These are phyloP conservation scores for Colletotrichum phormii DNA, from an alignment of 2,329 filamentous ascomycete species.

Conservation along the genomic window DNA sequence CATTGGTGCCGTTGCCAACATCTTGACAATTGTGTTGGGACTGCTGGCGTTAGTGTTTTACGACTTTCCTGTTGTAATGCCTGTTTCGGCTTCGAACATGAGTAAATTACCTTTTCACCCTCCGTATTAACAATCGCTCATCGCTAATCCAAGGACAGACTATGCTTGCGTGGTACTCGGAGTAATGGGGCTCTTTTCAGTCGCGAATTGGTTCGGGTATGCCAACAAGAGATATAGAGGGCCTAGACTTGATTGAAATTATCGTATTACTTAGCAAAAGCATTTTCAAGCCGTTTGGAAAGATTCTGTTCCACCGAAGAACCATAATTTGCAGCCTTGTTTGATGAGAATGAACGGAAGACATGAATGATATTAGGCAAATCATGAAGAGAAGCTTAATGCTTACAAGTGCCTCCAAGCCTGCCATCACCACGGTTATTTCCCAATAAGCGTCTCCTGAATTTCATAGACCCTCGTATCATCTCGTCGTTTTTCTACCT, in stretches of 20 bases:
- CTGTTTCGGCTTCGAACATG: constrained; percentile 19
- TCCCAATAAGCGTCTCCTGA: too few relatives aligned
- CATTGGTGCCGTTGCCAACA: not conserved
- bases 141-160: not conserved
- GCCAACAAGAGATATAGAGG: constrained; percentile 11
- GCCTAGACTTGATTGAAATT: not conserved
- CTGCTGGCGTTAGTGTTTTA: constrained; percentile 14
- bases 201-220: constrained; percentile 14
- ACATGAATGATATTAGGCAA: too few relatives aligned
- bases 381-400: too few relatives aligned
- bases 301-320: not conserved
- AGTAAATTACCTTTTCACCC: not conserved
- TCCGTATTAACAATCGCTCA: accelerated
- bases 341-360: too few relatives aligned
- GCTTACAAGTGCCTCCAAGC: too few relatives aligned
- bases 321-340: not conserved
- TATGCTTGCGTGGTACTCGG: constrained; percentile 1
- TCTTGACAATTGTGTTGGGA: constrained; percentile 10
- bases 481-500: too few relatives aligned
- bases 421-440: too few relatives aligned
- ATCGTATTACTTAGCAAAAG: not conserved
- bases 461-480: too few relatives aligned
- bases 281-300: not conserved
- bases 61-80: constrained; percentile 22
- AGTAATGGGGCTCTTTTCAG: constrained; percentile 2